A percentile compares a stretch with the other conserved stretches of the same genome.
phyloP scores from a whole-genome alignment of 2,329 filamentous ascomycete species.

The Neofusicoccum sp. region DNA sequence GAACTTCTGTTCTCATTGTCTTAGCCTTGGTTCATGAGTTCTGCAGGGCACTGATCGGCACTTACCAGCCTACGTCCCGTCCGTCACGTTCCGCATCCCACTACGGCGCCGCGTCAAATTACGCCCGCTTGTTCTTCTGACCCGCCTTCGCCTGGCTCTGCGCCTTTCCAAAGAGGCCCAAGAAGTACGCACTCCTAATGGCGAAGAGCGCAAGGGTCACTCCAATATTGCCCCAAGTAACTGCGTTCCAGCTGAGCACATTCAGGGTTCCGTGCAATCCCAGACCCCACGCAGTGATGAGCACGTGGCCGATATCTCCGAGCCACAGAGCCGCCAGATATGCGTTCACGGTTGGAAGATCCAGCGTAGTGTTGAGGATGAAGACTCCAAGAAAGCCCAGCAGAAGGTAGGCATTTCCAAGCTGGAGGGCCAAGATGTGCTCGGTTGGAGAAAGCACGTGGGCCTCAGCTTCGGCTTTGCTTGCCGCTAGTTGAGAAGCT shows the following conservation, averaged over 20 bases:
- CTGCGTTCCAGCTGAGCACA: slow-evolving; percentile 64
- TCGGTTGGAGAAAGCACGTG: slow-evolving; percentile 14
- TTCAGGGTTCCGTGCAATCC: slow-evolving; percentile 58
- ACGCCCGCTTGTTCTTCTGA: slow-evolving; percentile 1
- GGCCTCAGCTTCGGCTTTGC: neutral
- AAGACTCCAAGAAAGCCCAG: slow-evolving; percentile 66
- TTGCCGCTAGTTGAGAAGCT: slow-evolving; percentile 24
- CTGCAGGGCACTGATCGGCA: neutral
- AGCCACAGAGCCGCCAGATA: slow-evolving; percentile 67
- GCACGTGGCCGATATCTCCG: slow-evolving; percentile 70
- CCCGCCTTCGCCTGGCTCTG: neutral
- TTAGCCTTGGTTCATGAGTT: neutral
- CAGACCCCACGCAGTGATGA: slow-evolving; percentile 61
- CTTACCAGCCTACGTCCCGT: neutral
- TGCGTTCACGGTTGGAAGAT: slow-evolving; percentile 66
- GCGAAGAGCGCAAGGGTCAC: slow-evolving; percentile 64
- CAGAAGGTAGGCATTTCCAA: slow-evolving; percentile 71
- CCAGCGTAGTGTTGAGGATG: slow-evolving; percentile 65
- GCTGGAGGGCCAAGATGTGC: slow-evolving; percentile 64
- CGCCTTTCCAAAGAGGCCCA: slow-evolving; percentile 59
- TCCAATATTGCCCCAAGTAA: slow-evolving; percentile 74
- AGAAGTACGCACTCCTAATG: slow-evolving; percentile 60
- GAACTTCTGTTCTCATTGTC: no score
- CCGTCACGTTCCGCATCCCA: neutral
- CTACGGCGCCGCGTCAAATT: neutral